phyloP scores from a whole-genome alignment of 2,329 filamentous ascomycete species.

The Epichloe bromicola region DNA sequence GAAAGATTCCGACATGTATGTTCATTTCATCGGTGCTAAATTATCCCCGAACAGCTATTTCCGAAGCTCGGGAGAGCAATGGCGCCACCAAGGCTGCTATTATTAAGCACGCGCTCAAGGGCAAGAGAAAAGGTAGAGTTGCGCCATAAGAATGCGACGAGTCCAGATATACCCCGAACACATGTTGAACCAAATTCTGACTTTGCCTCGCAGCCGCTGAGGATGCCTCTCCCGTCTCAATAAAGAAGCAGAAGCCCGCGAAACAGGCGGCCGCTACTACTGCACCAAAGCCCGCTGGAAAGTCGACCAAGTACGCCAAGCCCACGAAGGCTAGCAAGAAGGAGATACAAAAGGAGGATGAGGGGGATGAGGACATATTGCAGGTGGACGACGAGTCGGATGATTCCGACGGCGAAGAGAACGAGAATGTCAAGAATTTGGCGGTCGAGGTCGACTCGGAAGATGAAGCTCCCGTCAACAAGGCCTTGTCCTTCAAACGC shows the following conservation, averaged over 20 bases:
- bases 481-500: conserved; percentile 27
- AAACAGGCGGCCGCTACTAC: neutral
- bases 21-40: conserved; percentile 8
- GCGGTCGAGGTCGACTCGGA: conserved; percentile 32
- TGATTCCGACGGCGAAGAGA: conserved; percentile 26
- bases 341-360: conserved; percentile 8
- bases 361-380: conserved; percentile 18
- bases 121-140: conserved; percentile 21
- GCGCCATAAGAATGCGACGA: neutral
- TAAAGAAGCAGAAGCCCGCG: conserved; percentile 20
- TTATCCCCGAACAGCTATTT: conserved; percentile 9
- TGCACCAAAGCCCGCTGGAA: conserved; percentile 3
- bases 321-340: conserved; percentile 21
- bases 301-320: conserved; percentile 7
- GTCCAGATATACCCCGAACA: neutral
- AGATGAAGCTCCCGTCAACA: conserved; percentile 27
- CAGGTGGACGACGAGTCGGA: conserved; percentile 17
- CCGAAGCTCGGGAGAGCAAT: conserved; percentile 19
- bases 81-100: conserved; percentile 14
- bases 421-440: conserved; percentile 29
- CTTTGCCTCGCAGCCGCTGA: conserved; percentile 11
- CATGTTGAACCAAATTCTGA: conserved; percentile 9
- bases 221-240: conserved; percentile 21
- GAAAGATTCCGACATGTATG: neutral
- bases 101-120: conserved; percentile 23